A percentile compares a stretch with the other conserved stretches of the same genome.
Evolutionary conservation across 1,139 yeast genomes (phyloP).

Genomic region (Lodderomyces theae): DNA sequence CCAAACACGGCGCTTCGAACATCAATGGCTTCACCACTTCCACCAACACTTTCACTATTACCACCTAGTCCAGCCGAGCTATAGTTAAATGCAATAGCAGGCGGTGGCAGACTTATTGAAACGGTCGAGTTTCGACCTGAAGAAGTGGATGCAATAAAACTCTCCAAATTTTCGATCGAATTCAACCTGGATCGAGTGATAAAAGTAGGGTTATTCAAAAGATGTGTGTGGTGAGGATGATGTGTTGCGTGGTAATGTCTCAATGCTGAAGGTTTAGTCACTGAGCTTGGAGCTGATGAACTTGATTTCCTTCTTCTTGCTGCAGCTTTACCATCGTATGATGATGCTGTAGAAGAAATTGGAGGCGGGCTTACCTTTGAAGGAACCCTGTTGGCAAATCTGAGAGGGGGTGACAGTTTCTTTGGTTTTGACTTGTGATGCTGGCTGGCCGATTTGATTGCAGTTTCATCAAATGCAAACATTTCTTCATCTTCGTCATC

Average conservation of each 20-base stretch:
- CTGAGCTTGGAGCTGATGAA: slow-evolving; percentile 15
- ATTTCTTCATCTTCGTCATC: slow-evolving; percentile 26
- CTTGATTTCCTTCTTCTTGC: slow-evolving; percentile 9
- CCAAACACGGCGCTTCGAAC: not conserved
- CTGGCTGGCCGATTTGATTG: slow-evolving; percentile 6
- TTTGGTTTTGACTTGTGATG: slow-evolving; percentile 6
- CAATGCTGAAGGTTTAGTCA: slow-evolving; percentile 17
- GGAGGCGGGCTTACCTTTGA: slow-evolving; percentile 44
- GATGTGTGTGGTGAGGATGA: slow-evolving; percentile 13
- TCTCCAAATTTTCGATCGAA: slow-evolving; percentile 44
- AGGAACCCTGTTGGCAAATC: slow-evolving; percentile 47
- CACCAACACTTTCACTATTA: not conserved
- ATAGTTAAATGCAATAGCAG: slow-evolving; percentile 20
- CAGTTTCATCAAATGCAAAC: slow-evolving; percentile 46
- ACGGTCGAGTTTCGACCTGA: slow-evolving; percentile 39
- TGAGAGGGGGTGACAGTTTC: slow-evolving; percentile 35
- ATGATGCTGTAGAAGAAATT: slow-evolving; percentile 14
- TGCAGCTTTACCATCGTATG: slow-evolving; percentile 22
- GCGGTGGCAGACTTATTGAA: slow-evolving; percentile 39
- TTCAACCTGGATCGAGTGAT: slow-evolving; percentile 37
- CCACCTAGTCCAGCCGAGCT: not conserved
- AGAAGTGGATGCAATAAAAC: slow-evolving; percentile 36
- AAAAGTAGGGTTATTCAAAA: slow-evolving; percentile 11
- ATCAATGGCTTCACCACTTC: slow-evolving; percentile 6
- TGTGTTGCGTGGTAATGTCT: slow-evolving; percentile 10